Evolutionary conservation across 1,284 basidiomycete genomes (phyloP).

Genomic region (Malassezia pachydermatis): DNA sequence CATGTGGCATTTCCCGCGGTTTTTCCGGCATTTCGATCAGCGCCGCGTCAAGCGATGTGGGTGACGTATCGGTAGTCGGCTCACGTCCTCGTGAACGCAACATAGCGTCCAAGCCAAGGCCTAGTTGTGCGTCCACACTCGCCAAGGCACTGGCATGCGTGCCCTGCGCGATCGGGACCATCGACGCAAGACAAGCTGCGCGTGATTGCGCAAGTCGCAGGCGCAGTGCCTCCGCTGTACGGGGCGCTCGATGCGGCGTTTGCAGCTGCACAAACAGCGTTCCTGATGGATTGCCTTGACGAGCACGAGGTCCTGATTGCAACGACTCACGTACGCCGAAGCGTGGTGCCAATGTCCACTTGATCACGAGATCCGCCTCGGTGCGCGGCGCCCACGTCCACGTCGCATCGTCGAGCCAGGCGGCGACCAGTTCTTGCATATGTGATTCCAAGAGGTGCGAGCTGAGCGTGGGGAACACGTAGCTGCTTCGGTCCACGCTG

Average conservation of each 20-base stretch:
- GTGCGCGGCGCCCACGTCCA: background rate
- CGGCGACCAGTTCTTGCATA: slow-evolving; percentile 7
- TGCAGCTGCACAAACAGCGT: slow-evolving; percentile 8
- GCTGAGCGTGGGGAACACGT: slow-evolving; percentile 37
- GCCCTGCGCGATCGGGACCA: slow-evolving; percentile 4
- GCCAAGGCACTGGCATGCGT: background rate
- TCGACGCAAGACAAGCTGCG: slow-evolving; percentile 1
- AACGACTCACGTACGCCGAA: slow-evolving; percentile 10
- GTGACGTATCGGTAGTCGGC: background rate
- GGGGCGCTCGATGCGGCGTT: background rate
- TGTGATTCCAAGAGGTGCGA: slow-evolving; percentile 27
- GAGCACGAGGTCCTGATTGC: slow-evolving; percentile 11
- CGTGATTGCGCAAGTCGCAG: slow-evolving; percentile 7
- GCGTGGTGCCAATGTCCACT: slow-evolving; percentile 12
- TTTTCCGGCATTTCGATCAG: slow-evolving; percentile 11
- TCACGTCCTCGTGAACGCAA: background rate
- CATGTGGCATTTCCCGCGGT: slow-evolving; percentile 6
- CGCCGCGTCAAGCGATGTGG: background rate
- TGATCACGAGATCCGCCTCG: slow-evolving; percentile 7
- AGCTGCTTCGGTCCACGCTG: slow-evolving; percentile 34
- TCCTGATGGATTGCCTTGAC: slow-evolving; percentile 14
- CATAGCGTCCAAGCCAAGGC: background rate
- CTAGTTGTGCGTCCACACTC: background rate
- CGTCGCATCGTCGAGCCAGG: background rate
- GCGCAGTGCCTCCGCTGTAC: slow-evolving; percentile 1